Evolutionary conservation across 495 filamentous ascomycete species (phyloP).

Genomic region (Rusavskia elegans): DNA sequence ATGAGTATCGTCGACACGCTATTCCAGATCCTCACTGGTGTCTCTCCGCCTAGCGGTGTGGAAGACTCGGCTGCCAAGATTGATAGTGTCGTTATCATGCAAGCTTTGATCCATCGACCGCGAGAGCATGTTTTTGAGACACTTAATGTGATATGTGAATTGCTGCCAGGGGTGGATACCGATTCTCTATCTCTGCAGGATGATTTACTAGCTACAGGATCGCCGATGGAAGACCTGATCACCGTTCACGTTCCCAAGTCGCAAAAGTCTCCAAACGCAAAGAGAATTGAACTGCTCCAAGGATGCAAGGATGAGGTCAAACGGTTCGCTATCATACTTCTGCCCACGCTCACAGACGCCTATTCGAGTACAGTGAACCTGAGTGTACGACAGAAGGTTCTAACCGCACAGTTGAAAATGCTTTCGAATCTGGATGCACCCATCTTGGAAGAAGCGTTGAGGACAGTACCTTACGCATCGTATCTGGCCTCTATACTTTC

Average conservation of each 20-base stretch:
- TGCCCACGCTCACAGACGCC: constrained; percentile 91
- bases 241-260: constrained; percentile 23
- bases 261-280: constrained; percentile 54
- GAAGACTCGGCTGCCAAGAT: constrained; percentile 79
- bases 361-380: constrained; percentile 97
- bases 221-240: constrained; percentile 20
- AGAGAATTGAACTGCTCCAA: constrained; percentile 59
- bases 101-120: constrained; percentile 91
- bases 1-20: constrained; percentile 97
- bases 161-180: constrained; percentile 54
- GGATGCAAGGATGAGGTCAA: constrained; percentile 72
- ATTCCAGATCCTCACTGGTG: constrained; percentile 92
- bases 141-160: constrained; percentile 92
- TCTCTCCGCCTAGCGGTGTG: constrained; percentile 69
- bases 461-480: constrained; percentile 91
- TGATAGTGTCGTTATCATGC: constrained; percentile 97
- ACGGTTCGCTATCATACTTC: constrained; percentile 85
- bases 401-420: constrained; percentile 94
- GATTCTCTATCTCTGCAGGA: constrained; percentile 34
- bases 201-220: constrained; percentile 34
- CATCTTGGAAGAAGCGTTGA: constrained; percentile 74
- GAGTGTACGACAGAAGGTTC: constrained; percentile 91
- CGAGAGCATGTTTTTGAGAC: constrained; percentile 95
- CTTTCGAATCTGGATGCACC: constrained; percentile 78
- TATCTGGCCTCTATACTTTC: constrained; percentile 91